phyloP scores from a whole-genome alignment of 768 basidiomycete genomes.

The Termitomyces sp. region DNA sequence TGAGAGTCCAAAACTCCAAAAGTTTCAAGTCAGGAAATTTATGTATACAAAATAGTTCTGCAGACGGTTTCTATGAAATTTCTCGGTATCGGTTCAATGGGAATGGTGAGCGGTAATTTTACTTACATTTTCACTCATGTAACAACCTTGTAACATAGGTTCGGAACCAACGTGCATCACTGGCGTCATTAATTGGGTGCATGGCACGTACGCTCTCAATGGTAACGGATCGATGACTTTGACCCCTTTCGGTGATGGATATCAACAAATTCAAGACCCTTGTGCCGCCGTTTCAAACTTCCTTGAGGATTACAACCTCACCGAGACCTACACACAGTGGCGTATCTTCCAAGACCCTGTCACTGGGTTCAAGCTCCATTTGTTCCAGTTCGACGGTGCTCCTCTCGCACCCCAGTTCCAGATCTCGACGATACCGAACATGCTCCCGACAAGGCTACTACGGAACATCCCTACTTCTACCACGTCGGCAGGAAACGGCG shows the following conservation, averaged over 20 bases:
- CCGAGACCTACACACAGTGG: slow-evolving; percentile 64
- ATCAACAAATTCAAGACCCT: slow-evolving; percentile 91
- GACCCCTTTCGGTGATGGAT: slow-evolving; percentile 78
- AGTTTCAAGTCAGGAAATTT: slow-evolving; percentile 3
- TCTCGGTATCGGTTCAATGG: slow-evolving; percentile 84
- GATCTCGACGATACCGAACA: slow-evolving; percentile 69
- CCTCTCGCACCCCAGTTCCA: slow-evolving; percentile 70
- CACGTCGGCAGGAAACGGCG: slow-evolving; percentile 17
- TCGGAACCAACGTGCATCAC: slow-evolving; percentile 85
- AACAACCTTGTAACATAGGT: slow-evolving; percentile 36
- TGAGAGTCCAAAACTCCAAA: slow-evolving; percentile 33
- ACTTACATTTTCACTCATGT: background rate
- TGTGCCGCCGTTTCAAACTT: slow-evolving; percentile 88
- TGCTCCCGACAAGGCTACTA: slow-evolving; percentile 73
- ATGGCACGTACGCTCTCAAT: slow-evolving; percentile 68
- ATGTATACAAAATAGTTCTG: slow-evolving; percentile 40
- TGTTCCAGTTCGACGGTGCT: slow-evolving; percentile 75
- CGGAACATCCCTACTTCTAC: slow-evolving; percentile 40
- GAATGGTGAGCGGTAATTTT: slow-evolving; percentile 57
- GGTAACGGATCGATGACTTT: slow-evolving; percentile 79
- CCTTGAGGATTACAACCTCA: slow-evolving; percentile 77
- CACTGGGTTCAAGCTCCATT: slow-evolving; percentile 62
- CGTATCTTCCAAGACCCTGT: slow-evolving; percentile 64
- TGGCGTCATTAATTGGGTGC: slow-evolving; percentile 84
- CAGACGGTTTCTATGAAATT: slow-evolving; percentile 79